phyloP scores from a whole-genome alignment of 495 filamentous ascomycete species.

The Chaetomium cochliodes region DNA sequence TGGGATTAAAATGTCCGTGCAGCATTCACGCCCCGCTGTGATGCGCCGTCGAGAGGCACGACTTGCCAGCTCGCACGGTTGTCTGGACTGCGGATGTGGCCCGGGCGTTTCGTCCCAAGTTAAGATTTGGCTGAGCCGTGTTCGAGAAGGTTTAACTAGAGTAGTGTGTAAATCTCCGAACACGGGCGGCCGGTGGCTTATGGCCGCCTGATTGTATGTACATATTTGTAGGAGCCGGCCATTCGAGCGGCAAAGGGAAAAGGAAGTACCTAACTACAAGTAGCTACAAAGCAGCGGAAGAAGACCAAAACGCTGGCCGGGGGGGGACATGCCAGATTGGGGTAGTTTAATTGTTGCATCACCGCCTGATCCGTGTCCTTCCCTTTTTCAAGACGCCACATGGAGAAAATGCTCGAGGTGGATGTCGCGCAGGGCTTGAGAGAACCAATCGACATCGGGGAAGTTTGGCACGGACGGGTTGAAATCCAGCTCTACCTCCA shows the following conservation, averaged over 20 bases:
- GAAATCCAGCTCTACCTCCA: no score
- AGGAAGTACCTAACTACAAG: neutral
- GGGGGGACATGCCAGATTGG: constrained; percentile 13
- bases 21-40: neutral
- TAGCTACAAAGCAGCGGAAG: neutral
- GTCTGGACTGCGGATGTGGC: neutral
- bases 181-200: neutral
- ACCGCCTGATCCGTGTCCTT: constrained; percentile 7
- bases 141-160: constrained; percentile 8
- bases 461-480: no score
- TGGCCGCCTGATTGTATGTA: no score
- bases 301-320: neutral
- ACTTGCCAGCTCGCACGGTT: neutral
- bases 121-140: neutral
- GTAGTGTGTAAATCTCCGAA: neutral
- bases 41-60: neutral
- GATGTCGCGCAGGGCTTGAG: constrained; percentile 2
- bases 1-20: neutral
- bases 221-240: no score
- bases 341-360: neutral
- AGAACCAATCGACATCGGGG: neutral
- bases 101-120: neutral
- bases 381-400: constrained; percentile 20
- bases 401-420: constrained; percentile 9
- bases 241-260: neutral